Evolutionary conservation across 2,329 filamentous ascomycete species (phyloP), one percentile per base, ranked within the genome.

Genomic region (Pestalotiopsis sp.): DNA sequence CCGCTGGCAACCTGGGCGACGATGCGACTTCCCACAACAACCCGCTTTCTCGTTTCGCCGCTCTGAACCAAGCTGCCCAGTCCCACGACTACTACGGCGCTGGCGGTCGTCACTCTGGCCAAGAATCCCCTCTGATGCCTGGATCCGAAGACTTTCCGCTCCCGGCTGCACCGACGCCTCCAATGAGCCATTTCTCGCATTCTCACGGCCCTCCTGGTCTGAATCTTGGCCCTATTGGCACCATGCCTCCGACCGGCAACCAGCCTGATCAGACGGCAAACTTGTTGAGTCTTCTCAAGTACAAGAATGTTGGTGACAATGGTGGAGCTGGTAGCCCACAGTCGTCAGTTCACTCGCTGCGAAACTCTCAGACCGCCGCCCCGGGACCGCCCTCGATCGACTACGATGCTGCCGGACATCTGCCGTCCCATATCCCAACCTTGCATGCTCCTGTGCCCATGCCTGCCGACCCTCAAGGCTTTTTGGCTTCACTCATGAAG

Each of bases 251-350:
- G 35, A 73, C 69, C 39, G 66, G 73, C 17, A 75, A 22, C 63
- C 72, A 76, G 39, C 75, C 77, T 55, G 84, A 86, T 65, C 85
- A 86, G 73, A 87, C 85, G 56, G 81, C 84, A 67, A 87, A 85
- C 71, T 75, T 90, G 72, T 79, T 90, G 75, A 89, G 87, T 71
- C 81, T 90, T 66, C 83, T 90, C 76, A 90, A 90, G 81, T 89
- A 88, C 73, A 88, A 84, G 70, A 69, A 70, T 57, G 56, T 30
- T 71, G 70, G 56, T 68, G 56, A 35, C 9, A 35, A 17, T 22
- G 56, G 56, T 30, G 58, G 26, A n/a, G 30, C 24, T 61, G 56
- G 14, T 67, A 70, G 67, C 69, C 66, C 14, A 68, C 75, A 39
- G 69, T 71, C 59, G 74, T 72, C 66, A 72, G 72, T 66, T 38